phyloP scores from a whole-genome alignment of 257 asterid species.

The Salvia rosmarinus region DNA sequence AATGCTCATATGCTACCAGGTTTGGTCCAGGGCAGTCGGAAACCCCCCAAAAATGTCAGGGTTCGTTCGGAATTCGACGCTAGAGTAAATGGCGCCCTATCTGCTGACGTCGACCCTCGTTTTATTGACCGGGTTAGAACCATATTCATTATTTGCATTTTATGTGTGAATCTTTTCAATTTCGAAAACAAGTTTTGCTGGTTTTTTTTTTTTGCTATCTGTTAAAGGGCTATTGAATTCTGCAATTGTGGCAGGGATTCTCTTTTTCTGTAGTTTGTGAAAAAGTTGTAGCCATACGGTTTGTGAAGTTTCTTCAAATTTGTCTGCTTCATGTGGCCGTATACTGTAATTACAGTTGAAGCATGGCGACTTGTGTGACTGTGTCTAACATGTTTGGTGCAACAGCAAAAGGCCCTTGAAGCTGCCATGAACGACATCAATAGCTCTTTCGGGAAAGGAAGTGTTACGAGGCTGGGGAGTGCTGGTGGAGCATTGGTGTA shows the following conservation, averaged over 20 bases:
- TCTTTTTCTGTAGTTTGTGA: background rate
- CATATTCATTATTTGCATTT: slow-evolving; percentile 6
- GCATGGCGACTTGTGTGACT: slow-evolving; percentile 15
- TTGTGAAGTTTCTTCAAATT: background rate
- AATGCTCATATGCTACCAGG: slow-evolving; percentile 41
- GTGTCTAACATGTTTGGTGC: slow-evolving; percentile 12
- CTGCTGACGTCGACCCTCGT: slow-evolving; percentile 85
- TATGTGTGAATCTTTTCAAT: background rate
- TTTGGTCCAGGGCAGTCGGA: slow-evolving; percentile 34
- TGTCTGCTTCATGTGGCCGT: background rate
- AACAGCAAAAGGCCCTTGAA: slow-evolving; percentile 93
- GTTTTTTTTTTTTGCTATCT: background rate
- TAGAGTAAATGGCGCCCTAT: slow-evolving; percentile 68
- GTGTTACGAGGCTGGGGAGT: slow-evolving; percentile 95
- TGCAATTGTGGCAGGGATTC: slow-evolving; percentile 10
- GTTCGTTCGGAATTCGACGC: slow-evolving; percentile 77
- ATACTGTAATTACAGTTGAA: slow-evolving; percentile 6
- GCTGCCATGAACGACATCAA: slow-evolving; percentile 97
- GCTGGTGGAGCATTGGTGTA: slow-evolving; percentile 99
- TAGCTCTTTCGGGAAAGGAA: slow-evolving; percentile 95
- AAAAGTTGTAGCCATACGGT: background rate
- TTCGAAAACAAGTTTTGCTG: background rate
- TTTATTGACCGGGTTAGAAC: slow-evolving; percentile 75
- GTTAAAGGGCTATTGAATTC: background rate
- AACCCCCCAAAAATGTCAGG: slow-evolving; percentile 48